phyloP scores from a whole-genome alignment of 306 rosid genomes.

The Citrullus amarus region DNA sequence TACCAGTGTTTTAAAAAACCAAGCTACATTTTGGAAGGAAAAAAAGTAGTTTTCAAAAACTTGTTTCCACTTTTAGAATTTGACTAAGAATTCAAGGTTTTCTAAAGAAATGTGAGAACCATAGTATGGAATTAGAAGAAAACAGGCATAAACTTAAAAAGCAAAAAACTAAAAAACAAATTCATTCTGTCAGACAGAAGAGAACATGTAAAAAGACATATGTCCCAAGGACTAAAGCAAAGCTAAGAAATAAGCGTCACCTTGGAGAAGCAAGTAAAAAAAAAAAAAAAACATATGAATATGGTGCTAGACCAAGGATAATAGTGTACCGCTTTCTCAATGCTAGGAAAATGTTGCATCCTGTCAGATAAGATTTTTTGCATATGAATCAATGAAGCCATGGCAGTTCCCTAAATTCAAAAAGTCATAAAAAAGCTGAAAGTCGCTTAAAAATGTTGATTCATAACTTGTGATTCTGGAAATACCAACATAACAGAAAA shows the following conservation, averaged over 20 bases:
- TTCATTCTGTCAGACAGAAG: neutral
- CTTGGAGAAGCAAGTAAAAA: neutral
- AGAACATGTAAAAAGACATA: neutral
- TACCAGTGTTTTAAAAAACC: too few species aligned
- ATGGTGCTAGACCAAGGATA: neutral
- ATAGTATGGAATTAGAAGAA: too few species aligned
- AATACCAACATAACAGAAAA: slow-evolving; percentile 6
- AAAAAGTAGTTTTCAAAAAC: too few species aligned
- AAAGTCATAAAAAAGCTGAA: neutral
- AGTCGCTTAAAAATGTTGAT: neutral
- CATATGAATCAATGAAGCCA: slow-evolving; percentile 91
- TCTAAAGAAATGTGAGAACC: too few species aligned
- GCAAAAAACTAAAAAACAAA: too few species aligned
- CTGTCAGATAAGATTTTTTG: slow-evolving; percentile 81
- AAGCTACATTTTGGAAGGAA: too few species aligned
- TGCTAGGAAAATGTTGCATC: slow-evolving; percentile 77
- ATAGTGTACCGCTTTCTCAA: slow-evolving; percentile 71
- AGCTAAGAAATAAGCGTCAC: neutral
- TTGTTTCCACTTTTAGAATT: too few species aligned
- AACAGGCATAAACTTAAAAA: too few species aligned
- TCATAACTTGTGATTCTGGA: neutral
- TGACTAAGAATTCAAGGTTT: too few species aligned
- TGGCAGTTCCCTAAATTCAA: slow-evolving; percentile 81
- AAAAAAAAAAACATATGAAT: neutral
- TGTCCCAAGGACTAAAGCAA: neutral